These are phyloP conservation scores for Saprolegnia diclina DNA, from an alignment of 352 stramenopile genomes.

Conservation along the genomic window DNA sequence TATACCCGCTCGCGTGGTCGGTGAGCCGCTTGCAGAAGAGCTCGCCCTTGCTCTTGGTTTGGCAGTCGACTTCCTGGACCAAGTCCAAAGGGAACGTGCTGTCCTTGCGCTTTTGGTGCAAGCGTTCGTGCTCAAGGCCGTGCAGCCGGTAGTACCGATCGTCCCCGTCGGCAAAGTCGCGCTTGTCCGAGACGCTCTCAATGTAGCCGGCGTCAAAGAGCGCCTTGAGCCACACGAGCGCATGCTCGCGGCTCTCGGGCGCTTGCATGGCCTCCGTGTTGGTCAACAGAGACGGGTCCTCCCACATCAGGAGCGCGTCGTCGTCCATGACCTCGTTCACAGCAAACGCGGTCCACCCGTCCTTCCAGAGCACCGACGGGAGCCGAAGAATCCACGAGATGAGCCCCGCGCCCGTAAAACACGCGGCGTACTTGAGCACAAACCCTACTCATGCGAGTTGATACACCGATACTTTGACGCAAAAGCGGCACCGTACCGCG, in stretches of 20 bases:
- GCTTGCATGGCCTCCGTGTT: slow-evolving; percentile 52
- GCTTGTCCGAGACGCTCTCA: slow-evolving; percentile 45
- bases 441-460: slow-evolving; percentile 14
- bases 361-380: slow-evolving; percentile 44
- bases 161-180: slow-evolving; percentile 39
- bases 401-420: slow-evolving; percentile 60
- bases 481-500: slow-evolving; percentile 33
- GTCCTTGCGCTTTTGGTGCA: slow-evolving; percentile 32
- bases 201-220: slow-evolving; percentile 55
- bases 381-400: slow-evolving; percentile 49
- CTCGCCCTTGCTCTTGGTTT: slow-evolving; percentile 27
- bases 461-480: background rate
- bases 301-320: slow-evolving; percentile 38
- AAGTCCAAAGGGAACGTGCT: slow-evolving; percentile 63
- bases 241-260: slow-evolving; percentile 32
- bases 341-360: slow-evolving; percentile 52
- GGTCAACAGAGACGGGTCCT: slow-evolving; percentile 29
- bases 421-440: slow-evolving; percentile 36
- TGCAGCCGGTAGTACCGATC: slow-evolving; percentile 54
- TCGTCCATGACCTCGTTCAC: slow-evolving; percentile 29
- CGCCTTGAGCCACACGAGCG: slow-evolving; percentile 50
- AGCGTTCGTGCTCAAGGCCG: slow-evolving; percentile 46
- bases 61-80: slow-evolving; percentile 55
- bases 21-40: slow-evolving; percentile 58
- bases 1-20: slow-evolving; percentile 41